A percentile compares a stretch with the other conserved stretches of the same genome.
These are phyloP conservation scores for Plasmodium vivax DNA, from an alignment of 169 alveolate species.

Conservation along the genomic window DNA sequence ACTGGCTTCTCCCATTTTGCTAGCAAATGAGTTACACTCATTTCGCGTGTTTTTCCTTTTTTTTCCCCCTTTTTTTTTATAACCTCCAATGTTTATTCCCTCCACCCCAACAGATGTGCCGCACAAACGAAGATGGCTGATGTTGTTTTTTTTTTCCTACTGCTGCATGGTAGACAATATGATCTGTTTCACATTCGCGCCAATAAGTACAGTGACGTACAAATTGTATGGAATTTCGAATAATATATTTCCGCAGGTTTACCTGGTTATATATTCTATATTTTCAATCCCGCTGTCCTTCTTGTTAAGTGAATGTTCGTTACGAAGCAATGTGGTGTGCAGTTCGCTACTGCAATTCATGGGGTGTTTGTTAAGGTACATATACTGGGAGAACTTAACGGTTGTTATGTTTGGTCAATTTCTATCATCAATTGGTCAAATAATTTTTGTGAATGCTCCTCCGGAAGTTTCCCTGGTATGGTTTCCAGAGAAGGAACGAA, in stretches of 20 bases:
- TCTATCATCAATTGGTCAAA: slow-evolving; percentile 47
- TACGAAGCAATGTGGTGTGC: slow-evolving; percentile 31
- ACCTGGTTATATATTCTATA: slow-evolving; percentile 33
- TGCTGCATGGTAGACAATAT: slow-evolving; percentile 55
- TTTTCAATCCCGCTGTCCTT: slow-evolving; percentile 46
- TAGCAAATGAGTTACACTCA: background rate
- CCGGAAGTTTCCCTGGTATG: slow-evolving; percentile 52
- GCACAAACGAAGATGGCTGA: slow-evolving; percentile 56
- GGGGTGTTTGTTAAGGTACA: slow-evolving; percentile 32
- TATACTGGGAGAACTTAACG: slow-evolving; percentile 27
- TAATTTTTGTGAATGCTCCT: slow-evolving; percentile 58
- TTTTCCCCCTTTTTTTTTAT: background rate
- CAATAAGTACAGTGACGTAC: slow-evolving; percentile 11
- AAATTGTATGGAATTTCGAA: slow-evolving; percentile 32
- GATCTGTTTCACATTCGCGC: slow-evolving; percentile 57
- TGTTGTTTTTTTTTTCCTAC: slow-evolving; percentile 52
- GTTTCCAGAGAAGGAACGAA: slow-evolving; percentile 50
- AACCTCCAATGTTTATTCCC: background rate
- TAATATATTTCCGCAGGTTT: slow-evolving; percentile 63
- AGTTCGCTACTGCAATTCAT: slow-evolving; percentile 32
- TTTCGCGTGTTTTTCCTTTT: background rate
- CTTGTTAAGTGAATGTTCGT: slow-evolving; percentile 41
- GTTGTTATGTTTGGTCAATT: slow-evolving; percentile 60
- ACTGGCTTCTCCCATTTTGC: background rate
- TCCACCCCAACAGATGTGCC: background rate